Evolutionary conservation across 83 land plant species (phyloP), one percentile per base, ranked within the genome.

Genomic region (Picea mariana): DNA sequence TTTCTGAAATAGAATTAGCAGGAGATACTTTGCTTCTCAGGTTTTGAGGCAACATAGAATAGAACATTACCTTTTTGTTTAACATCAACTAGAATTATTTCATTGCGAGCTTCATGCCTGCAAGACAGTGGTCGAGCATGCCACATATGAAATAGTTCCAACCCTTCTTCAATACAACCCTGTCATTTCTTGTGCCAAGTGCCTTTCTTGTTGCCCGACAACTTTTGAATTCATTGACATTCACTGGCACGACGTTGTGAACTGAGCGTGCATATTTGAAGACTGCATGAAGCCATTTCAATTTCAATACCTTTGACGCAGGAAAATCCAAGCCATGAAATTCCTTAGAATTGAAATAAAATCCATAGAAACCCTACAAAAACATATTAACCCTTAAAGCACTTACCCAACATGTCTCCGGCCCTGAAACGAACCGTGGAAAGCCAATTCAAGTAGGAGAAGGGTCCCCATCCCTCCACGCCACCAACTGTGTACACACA

Each of bases 101-200:
- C 34, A 87, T 80, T 31, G 85, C 83, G 9, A 89, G 55, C 87
- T 89, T 89, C 89, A 89, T 85, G 24, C 91, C 91, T 8, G 69
- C 27, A 65, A 79, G 75, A 75, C 91, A 89, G 75, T 89, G 91
- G 21, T 82, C 87, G 0, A 87, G 27, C 26, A 81, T 47, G 60
- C 78, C 85, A 86, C 91, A 89, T 73, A 87, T 83, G 89, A 87
- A 89, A 84, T 47, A 87, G 82, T 87, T 89, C 20, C 20, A 65
- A 5, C 91, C 89, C 75, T 44, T 66, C 3, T 17, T 73, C 27
- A 89, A 83, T 34, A 42, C 84, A 55, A 87, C 75, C 73, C 68
- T 79, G 62, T 89, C 91, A 7, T 67, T 73, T 31, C 91, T 87
- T 7, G 82, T 76, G 26, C 13, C 65, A 40, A 26, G 79, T 21